Evolutionary conservation across 352 stramenopile species (phyloP), one percentile per base, ranked within the genome.

Genomic region (Phytophthora pinifolia): DNA sequence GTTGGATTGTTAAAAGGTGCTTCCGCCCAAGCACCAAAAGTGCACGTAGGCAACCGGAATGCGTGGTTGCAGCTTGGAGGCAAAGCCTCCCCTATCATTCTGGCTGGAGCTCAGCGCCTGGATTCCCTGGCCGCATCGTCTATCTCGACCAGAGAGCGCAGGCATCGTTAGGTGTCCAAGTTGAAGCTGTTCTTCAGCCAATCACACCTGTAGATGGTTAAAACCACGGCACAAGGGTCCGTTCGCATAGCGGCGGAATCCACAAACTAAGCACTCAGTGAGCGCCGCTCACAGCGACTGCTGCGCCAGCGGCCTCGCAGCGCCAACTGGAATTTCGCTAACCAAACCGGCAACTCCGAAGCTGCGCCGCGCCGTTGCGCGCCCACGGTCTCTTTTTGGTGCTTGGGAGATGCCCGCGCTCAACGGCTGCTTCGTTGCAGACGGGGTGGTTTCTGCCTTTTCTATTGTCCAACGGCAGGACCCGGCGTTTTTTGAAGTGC

Each of bases 121-220:
- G 22, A 27, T 27, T 6, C 22, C 22, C 22, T 27, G 22, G 22
- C 22, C 22, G 22, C 22, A 4, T 27, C 22, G 22, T 27, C 22
- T 2, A 27, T 4, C 22, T 27, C 22, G 22, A 27, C 22, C 22
- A 27, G 22, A 27, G 20, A 25, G 20, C 20, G 22, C 22, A 27
- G 22, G 22, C 22, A 5, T 27, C 22, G n/a, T n/a, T n/a, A n/a
- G n/a, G n/a, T n/a, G n/a, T n/a, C n/a, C n/a, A n/a, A n/a, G n/a
- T n/a, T n/a, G n/a, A n/a, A n/a, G n/a, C n/a, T n/a, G n/a, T n/a
- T 63, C 15, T 47, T 44, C 43, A 64, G 50, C 60, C 60, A 69
- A 69, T 69, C 56, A 65, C 20, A 52, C 43, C 37, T 5, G 10
- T 25, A 9, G 27, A 58, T 58, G 56, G 59, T 58, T 69, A 69